Conservation (phyloP, 208 protist genomes). For the Trypanosoma boissoni region DNA sequence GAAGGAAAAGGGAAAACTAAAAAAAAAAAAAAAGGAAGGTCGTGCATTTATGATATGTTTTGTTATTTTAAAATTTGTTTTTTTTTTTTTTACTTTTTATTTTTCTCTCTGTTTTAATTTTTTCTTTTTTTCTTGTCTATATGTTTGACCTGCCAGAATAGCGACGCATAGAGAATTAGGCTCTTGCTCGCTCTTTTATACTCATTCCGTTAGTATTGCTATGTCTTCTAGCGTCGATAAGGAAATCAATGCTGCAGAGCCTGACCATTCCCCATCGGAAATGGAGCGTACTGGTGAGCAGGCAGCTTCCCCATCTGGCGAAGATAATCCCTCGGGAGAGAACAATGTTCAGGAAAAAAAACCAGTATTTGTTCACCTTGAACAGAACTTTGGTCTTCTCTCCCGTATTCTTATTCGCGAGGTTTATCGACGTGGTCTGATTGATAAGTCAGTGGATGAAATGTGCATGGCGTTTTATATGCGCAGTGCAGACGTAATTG, state of each 20-base stretch:
- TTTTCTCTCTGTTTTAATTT: not conserved
- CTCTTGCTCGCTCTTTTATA: conserved; percentile 12
- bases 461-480: conserved; percentile 48
- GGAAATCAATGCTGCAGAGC: conserved; percentile 6
- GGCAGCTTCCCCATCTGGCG: not conserved
- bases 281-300: not conserved
- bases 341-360: conserved; percentile 2
- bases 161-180: not conserved
- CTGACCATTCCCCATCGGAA: conserved; percentile 3
- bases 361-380: conserved; percentile 45
- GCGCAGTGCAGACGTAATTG: conserved; percentile 8
- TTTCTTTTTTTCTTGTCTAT: conserved; percentile 10
- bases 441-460: conserved; percentile 42
- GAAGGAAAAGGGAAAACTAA: too few relatives aligned
- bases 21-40: not conserved
- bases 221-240: conserved; percentile 27
- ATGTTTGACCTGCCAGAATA: not conserved
- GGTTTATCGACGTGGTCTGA: conserved; percentile 52
- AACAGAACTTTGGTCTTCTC: conserved; percentile 57
- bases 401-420: conserved; percentile 45
- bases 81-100: not conserved
- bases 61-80: not conserved
- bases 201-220: conserved; percentile 6
- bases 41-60: not conserved
- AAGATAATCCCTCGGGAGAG: not conserved